A percentile compares a stretch with the other conserved stretches of the same genome.
These are phyloP conservation scores for Phytophthora aleatoria DNA, from an alignment of 352 stramenopile genomes.

Conservation along the genomic window DNA sequence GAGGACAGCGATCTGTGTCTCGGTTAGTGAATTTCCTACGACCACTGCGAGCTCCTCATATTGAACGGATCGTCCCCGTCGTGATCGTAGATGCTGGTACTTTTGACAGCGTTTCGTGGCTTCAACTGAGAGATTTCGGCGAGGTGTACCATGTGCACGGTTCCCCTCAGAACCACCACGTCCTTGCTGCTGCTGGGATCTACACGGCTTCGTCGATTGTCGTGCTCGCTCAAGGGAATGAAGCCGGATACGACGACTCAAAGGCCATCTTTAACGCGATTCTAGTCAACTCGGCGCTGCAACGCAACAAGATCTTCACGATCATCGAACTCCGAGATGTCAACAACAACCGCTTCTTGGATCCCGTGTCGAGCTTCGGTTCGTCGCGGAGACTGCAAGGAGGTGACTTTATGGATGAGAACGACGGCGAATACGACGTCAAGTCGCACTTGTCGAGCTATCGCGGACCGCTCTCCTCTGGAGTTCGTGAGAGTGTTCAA, in stretches of 20 bases:
- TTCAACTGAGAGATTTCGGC: constrained; percentile 66
- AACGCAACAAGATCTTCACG: constrained; percentile 75
- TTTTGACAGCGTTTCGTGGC: constrained; percentile 74
- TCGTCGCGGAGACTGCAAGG: constrained; percentile 25
- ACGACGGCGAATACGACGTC: constrained; percentile 31
- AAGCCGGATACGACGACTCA: constrained; percentile 78
- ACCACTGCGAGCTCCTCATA: constrained; percentile 71
- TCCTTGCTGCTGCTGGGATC: constrained; percentile 74
- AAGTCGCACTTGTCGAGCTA: constrained; percentile 31
- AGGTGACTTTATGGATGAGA: constrained; percentile 20
- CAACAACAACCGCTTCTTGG: constrained; percentile 85
- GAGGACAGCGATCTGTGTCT: constrained; percentile 58
- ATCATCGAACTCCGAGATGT: constrained; percentile 88
- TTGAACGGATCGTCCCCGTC: constrained; percentile 66
- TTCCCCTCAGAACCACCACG: constrained; percentile 72
- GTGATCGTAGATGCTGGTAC: constrained; percentile 75
- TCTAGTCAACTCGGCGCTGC: constrained; percentile 73
- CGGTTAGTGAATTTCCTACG: constrained; percentile 79
- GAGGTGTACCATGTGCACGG: constrained; percentile 84
- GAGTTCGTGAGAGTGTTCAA: constrained; percentile 26
- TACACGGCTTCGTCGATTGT: constrained; percentile 84
- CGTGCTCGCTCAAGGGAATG: constrained; percentile 76
- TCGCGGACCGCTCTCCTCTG: constrained; percentile 19
- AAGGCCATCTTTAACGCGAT: constrained; percentile 90
- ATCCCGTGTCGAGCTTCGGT: constrained; percentile 72